Percentiles rank a stretch among this genome's conserved stretches.
Evolutionary conservation across 768 basidiomycete genomes (phyloP).

Genomic region (Hericium coralloides): DNA sequence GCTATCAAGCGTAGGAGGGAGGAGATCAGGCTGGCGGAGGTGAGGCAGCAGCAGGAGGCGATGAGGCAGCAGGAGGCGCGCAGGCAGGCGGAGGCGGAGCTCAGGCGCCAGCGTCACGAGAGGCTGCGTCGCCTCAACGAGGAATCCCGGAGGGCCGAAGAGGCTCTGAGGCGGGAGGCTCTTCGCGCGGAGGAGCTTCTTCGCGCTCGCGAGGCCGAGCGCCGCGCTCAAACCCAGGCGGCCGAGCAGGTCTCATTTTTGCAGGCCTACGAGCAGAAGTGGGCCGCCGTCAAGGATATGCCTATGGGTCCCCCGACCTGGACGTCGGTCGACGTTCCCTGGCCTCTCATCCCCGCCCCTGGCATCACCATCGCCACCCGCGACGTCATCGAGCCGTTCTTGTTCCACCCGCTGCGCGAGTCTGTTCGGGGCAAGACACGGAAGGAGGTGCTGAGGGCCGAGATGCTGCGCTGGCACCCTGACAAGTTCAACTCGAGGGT

Average conservation of each 20-base stretch:
- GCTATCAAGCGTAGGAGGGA: not conserved
- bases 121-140: not conserved
- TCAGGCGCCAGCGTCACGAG: not conserved
- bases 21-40: not conserved
- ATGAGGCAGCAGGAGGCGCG: too few relatives aligned
- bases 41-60: not conserved
- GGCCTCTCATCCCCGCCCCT: constrained; percentile 28
- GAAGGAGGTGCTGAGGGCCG: constrained; percentile 30
- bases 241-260: not conserved
- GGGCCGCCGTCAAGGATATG: constrained; percentile 5
- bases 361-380: constrained; percentile 26
- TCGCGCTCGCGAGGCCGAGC: not conserved
- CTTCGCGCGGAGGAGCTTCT: not conserved
- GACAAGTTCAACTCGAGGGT: constrained; percentile 39
- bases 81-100: too few relatives aligned
- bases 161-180: not conserved
- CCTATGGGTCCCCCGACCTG: not conserved
- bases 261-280: constrained; percentile 11
- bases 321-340: constrained; percentile 30
- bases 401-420: constrained; percentile 28
- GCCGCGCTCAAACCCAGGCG: not conserved
- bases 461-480: constrained; percentile 46
- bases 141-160: not conserved
- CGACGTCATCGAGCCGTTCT: constrained; percentile 28
- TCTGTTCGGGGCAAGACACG: constrained; percentile 22